Base-by-base conservation (phyloP, 2,329 filamentous ascomycete species). In the Phaeosphaeria sp. region DNA sequence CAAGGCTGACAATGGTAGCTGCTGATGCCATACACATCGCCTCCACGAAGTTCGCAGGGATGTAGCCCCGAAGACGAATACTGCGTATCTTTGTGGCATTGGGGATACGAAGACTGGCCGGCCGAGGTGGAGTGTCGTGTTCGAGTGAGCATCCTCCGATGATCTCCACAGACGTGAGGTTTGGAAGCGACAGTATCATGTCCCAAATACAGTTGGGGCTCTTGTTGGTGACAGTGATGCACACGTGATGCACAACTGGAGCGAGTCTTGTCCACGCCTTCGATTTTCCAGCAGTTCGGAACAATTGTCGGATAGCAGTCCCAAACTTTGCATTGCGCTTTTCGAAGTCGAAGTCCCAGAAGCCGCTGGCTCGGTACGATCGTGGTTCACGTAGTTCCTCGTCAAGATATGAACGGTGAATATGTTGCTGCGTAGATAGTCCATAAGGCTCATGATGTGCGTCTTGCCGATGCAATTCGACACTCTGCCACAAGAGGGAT, bases 401-500 rank as follows among this genome's bases (percentile, higher is more conserved):
- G 36, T 50, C 52, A 3, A 55, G 46, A 22, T 46, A 50, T 2
- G 46, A 7, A 6, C 46, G 46, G 20, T 4, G 18, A 10, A 41
- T 18, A 20, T 30, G 1, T n/a, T 33, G 27, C 21, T 46, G 41
- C n/a, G 39, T 20, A 5, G 30, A 25, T 3, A 55, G 46, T n/a
- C 36, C 41, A 21, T 44, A 46, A 20, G 20, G 36, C 6, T 46
- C 23, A 15, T 55, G 36, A 39, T 55, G 52, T 13, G 46, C 52
- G 11, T 55, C 52, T 33, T 50, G 52, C 10, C 46, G 52, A 46
- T 58, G 55, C 13, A 58, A 39, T 23, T 58, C 55, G 22, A 58
- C 50, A 42, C 25, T 50, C 6, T 18, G 36, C 55, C 55, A 58
- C 15, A 58, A 44, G 13, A 25, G 25, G 0, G 46, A 21, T 41